phyloP scores from a whole-genome alignment of 192 early-diverging fungal genomes.

The Coemansia asiatica region DNA sequence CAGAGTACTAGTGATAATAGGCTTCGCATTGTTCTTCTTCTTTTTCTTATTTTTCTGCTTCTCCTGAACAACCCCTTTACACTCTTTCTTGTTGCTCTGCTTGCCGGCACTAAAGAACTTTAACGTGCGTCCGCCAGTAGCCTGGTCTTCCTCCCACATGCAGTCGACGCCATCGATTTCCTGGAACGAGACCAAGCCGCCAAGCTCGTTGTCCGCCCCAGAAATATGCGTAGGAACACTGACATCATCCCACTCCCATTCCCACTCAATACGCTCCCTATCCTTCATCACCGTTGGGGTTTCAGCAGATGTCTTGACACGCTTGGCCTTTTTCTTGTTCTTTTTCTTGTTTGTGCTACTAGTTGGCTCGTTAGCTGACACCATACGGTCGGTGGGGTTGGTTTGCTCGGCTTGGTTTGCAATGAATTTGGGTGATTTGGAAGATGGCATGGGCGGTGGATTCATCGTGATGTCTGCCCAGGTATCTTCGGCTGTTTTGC shows the following conservation, averaged over 20 bases:
- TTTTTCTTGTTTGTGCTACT: slow-evolving; percentile 13
- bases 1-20: background rate
- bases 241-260: slow-evolving; percentile 59
- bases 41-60: slow-evolving; percentile 5
- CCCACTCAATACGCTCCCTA: slow-evolving; percentile 6
- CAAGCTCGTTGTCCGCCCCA: slow-evolving; percentile 64
- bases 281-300: no score
- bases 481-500: slow-evolving; percentile 13
- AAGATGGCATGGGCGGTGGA: slow-evolving; percentile 46
- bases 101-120: slow-evolving; percentile 55
- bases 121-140: slow-evolving; percentile 63
- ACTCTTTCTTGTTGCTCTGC: slow-evolving; percentile 8
- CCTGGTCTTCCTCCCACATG: slow-evolving; percentile 62
- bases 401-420: slow-evolving; percentile 1
- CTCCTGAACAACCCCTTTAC: background rate
- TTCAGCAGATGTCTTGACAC: background rate
- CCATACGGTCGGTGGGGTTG: background rate
- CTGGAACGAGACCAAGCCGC: slow-evolving; percentile 84
- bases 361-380: no score
- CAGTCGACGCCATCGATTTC: slow-evolving; percentile 85
- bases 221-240: slow-evolving; percentile 49
- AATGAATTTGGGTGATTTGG: background rate
- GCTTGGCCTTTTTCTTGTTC: slow-evolving; percentile 1
- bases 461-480: slow-evolving; percentile 43
- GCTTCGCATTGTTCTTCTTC: background rate